phyloP scores from a whole-genome alignment of 2,329 filamentous ascomycete genomes.

The Mycosphaerella sp. region DNA sequence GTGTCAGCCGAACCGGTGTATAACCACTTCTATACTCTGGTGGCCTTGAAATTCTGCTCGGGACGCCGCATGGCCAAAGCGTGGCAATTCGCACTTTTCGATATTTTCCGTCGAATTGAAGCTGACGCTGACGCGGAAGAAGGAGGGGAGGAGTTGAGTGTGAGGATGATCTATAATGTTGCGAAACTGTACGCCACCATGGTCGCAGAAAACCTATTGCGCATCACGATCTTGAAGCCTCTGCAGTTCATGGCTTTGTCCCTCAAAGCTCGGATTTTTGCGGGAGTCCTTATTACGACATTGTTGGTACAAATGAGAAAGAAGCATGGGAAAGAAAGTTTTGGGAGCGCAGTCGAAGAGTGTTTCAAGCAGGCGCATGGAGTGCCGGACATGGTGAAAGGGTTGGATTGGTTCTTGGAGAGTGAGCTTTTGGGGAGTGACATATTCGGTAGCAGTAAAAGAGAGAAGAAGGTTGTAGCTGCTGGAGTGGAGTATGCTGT shows the following conservation, averaged over 20 bases:
- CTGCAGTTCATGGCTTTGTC: conserved; percentile 75
- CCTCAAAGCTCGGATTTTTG: conserved; percentile 66
- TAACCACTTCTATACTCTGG: conserved; percentile 88
- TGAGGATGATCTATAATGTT: conserved; percentile 59
- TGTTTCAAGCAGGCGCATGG: conserved; percentile 61
- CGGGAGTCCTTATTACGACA: conserved; percentile 73
- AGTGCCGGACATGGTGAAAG: conserved; percentile 61
- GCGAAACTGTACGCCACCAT: conserved; percentile 60
- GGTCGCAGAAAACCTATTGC: conserved; percentile 53
- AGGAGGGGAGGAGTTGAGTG: conserved; percentile 40
- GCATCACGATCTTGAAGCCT: conserved; percentile 54
- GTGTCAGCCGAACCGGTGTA: conserved; percentile 74
- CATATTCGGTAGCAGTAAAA: conserved; percentile 40
- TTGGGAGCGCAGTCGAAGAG: conserved; percentile 55
- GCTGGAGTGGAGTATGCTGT: conserved; percentile 36
- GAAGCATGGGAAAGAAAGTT: conserved; percentile 32
- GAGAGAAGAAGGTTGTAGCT: conserved; percentile 47
- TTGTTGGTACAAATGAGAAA: conserved; percentile 54
- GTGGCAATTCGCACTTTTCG: conserved; percentile 83
- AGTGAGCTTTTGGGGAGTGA: conserved; percentile 66
- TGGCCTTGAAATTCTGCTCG: conserved; percentile 69
- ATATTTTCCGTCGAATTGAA: conserved; percentile 66
- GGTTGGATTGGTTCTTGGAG: conserved; percentile 72
- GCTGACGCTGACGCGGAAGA: conserved; percentile 54
- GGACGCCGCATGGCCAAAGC: conserved; percentile 70